phyloP scores from a whole-genome alignment of 352 stramenopile genomes.

The Globisporangium nagaii region DNA sequence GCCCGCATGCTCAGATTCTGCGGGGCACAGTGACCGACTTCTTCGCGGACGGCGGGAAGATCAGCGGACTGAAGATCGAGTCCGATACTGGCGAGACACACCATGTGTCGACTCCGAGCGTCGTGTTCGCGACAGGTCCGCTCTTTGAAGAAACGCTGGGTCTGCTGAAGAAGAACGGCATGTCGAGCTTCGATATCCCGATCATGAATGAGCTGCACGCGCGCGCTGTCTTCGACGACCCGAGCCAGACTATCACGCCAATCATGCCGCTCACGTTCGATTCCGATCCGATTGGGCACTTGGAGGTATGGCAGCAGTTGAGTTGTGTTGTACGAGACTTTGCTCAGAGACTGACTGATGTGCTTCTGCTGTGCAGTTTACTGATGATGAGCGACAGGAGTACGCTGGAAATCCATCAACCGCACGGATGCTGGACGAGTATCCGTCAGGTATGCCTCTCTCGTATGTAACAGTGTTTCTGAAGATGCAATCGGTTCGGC shows the following conservation, averaged over 20 bases:
- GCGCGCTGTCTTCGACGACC: slow-evolving; percentile 62
- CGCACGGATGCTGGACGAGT: slow-evolving; percentile 45
- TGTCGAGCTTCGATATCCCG: slow-evolving; percentile 49
- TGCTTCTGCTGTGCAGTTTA: slow-evolving; percentile 24
- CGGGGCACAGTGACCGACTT: slow-evolving; percentile 63
- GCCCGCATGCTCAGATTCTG: slow-evolving; percentile 44
- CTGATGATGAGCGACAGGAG: slow-evolving; percentile 37
- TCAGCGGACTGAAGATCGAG: slow-evolving; percentile 52
- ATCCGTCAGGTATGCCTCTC: slow-evolving; percentile 28
- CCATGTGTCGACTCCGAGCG: slow-evolving; percentile 51
- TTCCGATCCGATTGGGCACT: slow-evolving; percentile 56
- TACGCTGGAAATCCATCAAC: slow-evolving; percentile 31
- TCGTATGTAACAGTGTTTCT: not conserved
- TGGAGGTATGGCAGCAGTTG: slow-evolving; percentile 28
- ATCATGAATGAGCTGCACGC: slow-evolving; percentile 77
- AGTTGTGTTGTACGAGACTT: not conserved
- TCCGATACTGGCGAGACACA: slow-evolving; percentile 44
- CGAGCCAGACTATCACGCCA: slow-evolving; percentile 36
- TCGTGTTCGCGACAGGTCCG: slow-evolving; percentile 68
- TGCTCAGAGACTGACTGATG: not conserved
- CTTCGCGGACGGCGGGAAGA: slow-evolving; percentile 31
- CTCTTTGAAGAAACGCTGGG: slow-evolving; percentile 60
- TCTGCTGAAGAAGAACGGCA: slow-evolving; percentile 43
- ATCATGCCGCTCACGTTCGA: slow-evolving; percentile 71
- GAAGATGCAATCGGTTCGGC: not conserved